Percentiles rank a stretch among this genome's conserved stretches.
Conservation (phyloP, 768 basidiomycete species). For the Pleurotus tuoliensis region DNA sequence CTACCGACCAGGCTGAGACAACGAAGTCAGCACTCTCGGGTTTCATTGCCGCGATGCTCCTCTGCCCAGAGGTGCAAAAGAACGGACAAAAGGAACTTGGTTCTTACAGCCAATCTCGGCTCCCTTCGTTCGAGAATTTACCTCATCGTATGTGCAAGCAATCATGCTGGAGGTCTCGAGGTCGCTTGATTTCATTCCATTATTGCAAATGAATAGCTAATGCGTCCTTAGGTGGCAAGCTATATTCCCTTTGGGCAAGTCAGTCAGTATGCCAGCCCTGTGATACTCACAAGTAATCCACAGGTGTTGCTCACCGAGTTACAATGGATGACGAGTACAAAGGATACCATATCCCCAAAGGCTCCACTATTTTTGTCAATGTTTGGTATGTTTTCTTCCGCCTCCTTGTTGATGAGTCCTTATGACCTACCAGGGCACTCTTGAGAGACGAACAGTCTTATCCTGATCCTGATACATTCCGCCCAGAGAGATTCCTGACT, state of each 20-base stretch:
- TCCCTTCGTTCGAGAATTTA: conserved; percentile 30
- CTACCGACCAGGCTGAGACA: conserved; percentile 33
- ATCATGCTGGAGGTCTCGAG: conserved; percentile 23
- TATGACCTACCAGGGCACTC: no score
- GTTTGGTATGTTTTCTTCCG: no score
- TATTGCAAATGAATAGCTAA: not conserved
- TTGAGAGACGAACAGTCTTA: no score
- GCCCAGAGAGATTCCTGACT: no score
- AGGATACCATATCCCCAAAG: no score
- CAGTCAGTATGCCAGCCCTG: no score
- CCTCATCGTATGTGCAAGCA: conserved; percentile 12
- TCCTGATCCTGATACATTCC: no score
- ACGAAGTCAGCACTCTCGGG: conserved; percentile 30
- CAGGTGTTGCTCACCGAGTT: no score
- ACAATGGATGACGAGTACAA: no score
- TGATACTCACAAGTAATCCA: no score
- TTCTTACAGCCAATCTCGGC: conserved; percentile 21
- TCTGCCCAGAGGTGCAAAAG: conserved; percentile 29
- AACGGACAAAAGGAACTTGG: conserved; percentile 30
- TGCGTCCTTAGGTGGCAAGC: not conserved
- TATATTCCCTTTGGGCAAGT: not conserved
- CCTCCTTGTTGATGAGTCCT: no score
- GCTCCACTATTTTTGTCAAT: no score
- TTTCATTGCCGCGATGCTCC: conserved; percentile 31
- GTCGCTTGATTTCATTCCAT: not conserved